Base-by-base conservation (phyloP, 148 eudicot species). In the Silene uniflora region DNA sequence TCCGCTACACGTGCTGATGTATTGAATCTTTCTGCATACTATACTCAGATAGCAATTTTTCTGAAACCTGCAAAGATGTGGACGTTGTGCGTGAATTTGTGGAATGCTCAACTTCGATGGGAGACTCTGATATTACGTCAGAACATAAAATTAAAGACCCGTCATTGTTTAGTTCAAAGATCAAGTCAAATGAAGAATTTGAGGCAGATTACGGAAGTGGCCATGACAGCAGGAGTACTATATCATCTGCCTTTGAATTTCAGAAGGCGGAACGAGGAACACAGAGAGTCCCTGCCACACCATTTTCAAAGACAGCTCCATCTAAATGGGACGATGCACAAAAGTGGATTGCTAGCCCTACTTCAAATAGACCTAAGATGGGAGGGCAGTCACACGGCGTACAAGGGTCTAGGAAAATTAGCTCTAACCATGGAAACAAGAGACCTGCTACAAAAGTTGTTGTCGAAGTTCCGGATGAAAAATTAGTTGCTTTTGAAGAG, bases 281-380 rank as follows among this genome's bases (percentile, higher is more conserved):
- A 17, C 84, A 88, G 49, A 85, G 88, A 74, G 85, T 80, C 23
- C 79, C 88, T 21, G 85, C 81, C 25, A 84, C 86, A 14, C 89
- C 87, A 35, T 87, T 87, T 76, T 87, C 91, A 7, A 91, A 87
- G 84, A 86, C 83, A n/a, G 83, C 91, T 39, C 96, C 92, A 14
- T 91, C 96, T 4, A 91, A 91, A 82, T 91, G 96, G 96, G 91
- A 91, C 66, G 96, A 91, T 72, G 96, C 96, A 17, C 91, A 91
- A 64, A 91, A 91, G 63, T 91, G 96, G 96, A 89, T 91, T 72
- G 91, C 91, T 1, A 90, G 90, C 69, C 91, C 90, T 35, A 85
- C 82, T 66, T 82, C 91, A 60, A 86, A 86, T 80, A 73, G 84
- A 76, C 74, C 86, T 7, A 85, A 81, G 75, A 74, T 71, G 19